These are phyloP conservation scores for Metschnikowia henanensis DNA, from an alignment of 805 yeast species.

Conservation along the genomic window DNA sequence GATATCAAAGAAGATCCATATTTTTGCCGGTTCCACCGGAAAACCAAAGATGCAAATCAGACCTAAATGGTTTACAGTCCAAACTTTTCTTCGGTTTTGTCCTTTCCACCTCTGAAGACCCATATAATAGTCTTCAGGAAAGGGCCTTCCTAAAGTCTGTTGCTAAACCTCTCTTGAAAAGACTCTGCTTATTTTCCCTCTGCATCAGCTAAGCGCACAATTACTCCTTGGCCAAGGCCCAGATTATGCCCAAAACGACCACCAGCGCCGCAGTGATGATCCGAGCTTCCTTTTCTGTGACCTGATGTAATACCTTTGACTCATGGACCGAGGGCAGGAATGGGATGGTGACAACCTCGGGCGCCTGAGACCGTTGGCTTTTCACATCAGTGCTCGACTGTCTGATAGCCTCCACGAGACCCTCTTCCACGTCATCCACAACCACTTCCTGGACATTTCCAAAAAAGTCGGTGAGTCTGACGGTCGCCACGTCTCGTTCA, in stretches of 20 bases:
- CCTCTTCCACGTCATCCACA: constrained; percentile 56
- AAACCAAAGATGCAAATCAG: too few species aligned
- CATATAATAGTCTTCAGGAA: too few species aligned
- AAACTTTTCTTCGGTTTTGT: too few species aligned
- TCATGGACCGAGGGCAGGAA: constrained; percentile 9
- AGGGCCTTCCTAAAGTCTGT: too few species aligned
- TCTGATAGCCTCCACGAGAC: constrained; percentile 29
- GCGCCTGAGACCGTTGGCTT: background rate
- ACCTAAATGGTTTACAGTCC: too few species aligned
- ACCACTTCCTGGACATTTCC: constrained; percentile 86
- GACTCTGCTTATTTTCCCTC: constrained; percentile 13
- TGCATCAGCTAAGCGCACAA: constrained; percentile 4
- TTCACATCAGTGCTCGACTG: background rate
- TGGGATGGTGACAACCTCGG: constrained; percentile 3
- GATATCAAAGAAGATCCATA: too few species aligned
- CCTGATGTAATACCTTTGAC: constrained; percentile 15
- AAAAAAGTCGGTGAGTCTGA: constrained; percentile 86
- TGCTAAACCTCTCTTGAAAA: constrained; percentile 13
- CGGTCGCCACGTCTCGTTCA: constrained; percentile 62
- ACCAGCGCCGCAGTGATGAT: constrained; percentile 17
- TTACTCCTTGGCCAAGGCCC: constrained; percentile 18
- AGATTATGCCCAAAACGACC: constrained; percentile 17
- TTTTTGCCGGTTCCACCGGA: too few species aligned
- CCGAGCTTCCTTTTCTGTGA: constrained; percentile 15
- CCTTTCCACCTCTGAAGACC: too few species aligned